Conservation (phyloP, 805 yeast species). For the Ogataea henricii region DNA sequence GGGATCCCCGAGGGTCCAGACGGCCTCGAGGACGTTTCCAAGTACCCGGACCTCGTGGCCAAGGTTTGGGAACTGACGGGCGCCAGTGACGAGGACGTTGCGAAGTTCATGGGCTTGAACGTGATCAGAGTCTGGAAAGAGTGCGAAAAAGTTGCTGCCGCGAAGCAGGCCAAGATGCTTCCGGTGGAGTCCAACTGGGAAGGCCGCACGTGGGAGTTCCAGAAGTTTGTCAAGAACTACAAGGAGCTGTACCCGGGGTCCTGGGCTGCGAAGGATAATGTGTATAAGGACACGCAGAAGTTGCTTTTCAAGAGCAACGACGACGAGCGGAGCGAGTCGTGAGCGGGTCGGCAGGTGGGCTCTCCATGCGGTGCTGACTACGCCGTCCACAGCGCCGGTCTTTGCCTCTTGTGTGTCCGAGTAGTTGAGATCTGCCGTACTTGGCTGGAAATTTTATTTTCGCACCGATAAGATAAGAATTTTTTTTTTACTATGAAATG, state of each 20-base stretch:
- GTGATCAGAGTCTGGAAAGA: constrained; percentile 48
- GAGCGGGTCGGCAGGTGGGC: not conserved
- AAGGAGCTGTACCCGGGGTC: constrained; percentile 42
- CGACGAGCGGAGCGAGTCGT: not conserved
- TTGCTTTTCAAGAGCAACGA: constrained; percentile 17
- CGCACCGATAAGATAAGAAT: no score
- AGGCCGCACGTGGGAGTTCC: constrained; percentile 42
- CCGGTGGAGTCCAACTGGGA: constrained; percentile 43
- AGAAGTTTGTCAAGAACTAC: constrained; percentile 33
- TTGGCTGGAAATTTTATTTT: no score
- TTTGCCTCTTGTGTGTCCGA: no score
- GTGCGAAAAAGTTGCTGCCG: constrained; percentile 35
- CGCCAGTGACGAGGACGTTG: constrained; percentile 46
- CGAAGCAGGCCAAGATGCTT: constrained; percentile 30
- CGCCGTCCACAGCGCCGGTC: no score
- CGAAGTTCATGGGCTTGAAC: constrained; percentile 46
- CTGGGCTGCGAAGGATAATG: constrained; percentile 24
- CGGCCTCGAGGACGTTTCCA: constrained; percentile 56
- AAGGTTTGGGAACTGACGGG: constrained; percentile 32
- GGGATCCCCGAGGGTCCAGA: constrained; percentile 51
- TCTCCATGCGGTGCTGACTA: no score
- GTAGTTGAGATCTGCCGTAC: no score
- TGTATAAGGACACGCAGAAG: constrained; percentile 17
- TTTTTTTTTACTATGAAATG: no score
- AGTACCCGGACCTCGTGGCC: constrained; percentile 52